Evolutionary conservation across 164 flowering plant genomes (phyloP).

Genomic region (Malania oleifera): DNA sequence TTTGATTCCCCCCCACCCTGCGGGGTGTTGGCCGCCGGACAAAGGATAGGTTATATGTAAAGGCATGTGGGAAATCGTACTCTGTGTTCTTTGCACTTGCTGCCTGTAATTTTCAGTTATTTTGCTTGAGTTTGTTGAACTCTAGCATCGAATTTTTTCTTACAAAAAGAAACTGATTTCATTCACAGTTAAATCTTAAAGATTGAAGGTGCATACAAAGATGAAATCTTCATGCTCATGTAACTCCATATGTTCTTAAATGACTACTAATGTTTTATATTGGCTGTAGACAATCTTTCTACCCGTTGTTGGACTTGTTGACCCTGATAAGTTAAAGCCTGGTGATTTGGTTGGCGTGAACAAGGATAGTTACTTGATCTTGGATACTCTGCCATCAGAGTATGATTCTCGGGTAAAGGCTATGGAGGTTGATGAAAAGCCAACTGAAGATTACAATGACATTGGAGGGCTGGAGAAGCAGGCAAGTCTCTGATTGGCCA

Average conservation of each 20-base stretch:
- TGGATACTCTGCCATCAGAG: conserved; percentile 94
- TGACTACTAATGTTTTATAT: neutral
- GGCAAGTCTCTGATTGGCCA: conserved; percentile 26
- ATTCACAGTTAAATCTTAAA: neutral
- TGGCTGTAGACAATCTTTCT: conserved; percentile 81
- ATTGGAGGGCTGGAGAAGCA: conserved; percentile 95
- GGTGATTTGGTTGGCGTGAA: conserved; percentile 97
- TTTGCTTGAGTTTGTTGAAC: too few relatives aligned
- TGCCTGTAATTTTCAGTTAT: too few relatives aligned
- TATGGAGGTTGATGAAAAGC: conserved; percentile 99
- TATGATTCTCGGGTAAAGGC: conserved; percentile 98
- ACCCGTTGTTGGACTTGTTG: conserved; percentile 96
- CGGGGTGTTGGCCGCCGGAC: too few relatives aligned
- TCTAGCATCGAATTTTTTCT: too few relatives aligned
- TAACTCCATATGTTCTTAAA: neutral
- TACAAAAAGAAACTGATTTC: too few relatives aligned
- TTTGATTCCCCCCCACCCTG: too few relatives aligned
- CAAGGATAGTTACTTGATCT: conserved; percentile 90
- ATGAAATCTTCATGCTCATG: neutral
- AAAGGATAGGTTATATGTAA: too few relatives aligned
- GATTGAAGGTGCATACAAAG: neutral
- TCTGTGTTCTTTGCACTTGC: too few relatives aligned
- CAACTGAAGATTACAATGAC: conserved; percentile 96
- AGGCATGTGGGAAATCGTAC: too few relatives aligned
- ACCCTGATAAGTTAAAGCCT: conserved; percentile 87